Evolutionary conservation across 1,139 yeast genomes (phyloP).

Genomic region (Wickerhamomyces sp.): DNA sequence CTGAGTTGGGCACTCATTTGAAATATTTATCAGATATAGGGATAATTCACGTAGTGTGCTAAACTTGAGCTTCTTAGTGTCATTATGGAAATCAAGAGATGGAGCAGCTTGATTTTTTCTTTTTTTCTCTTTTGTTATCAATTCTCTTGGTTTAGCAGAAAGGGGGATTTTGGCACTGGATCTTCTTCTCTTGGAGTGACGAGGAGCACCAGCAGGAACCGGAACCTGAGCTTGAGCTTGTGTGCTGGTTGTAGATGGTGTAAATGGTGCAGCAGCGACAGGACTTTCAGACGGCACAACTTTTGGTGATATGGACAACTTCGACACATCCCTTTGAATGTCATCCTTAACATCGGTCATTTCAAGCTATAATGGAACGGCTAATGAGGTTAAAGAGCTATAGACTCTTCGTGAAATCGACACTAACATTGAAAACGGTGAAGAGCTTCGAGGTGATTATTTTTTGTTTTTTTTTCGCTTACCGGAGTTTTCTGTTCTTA

Average conservation of each 20-base stretch:
- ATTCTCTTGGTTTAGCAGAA: constrained; percentile 3
- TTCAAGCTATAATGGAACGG: neutral
- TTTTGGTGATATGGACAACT: constrained; percentile 7
- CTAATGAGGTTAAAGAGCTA: neutral
- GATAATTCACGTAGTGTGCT: constrained; percentile 49
- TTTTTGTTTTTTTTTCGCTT: no score
- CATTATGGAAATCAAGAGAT: constrained; percentile 21
- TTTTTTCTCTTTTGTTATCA: constrained; percentile 32
- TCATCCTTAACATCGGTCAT: neutral
- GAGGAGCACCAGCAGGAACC: neutral
- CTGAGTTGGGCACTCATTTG: constrained; percentile 38
- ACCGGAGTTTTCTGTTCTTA: no score
- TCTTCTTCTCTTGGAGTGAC: constrained; percentile 28
- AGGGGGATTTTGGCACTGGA: constrained; percentile 26
- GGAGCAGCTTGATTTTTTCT: constrained; percentile 35
- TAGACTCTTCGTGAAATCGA: no score
- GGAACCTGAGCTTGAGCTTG: no score
- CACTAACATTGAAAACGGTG: no score
- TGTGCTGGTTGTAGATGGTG: no score
- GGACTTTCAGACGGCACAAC: neutral
- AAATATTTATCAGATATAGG: constrained; percentile 40
- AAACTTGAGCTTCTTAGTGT: constrained; percentile 30
- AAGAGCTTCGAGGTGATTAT: no score
- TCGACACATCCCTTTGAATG: constrained; percentile 5
- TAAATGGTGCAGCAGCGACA: neutral